These are phyloP conservation scores for Cytidiella melzeri DNA, from an alignment of 768 basidiomycete genomes.

Conservation along the genomic window DNA sequence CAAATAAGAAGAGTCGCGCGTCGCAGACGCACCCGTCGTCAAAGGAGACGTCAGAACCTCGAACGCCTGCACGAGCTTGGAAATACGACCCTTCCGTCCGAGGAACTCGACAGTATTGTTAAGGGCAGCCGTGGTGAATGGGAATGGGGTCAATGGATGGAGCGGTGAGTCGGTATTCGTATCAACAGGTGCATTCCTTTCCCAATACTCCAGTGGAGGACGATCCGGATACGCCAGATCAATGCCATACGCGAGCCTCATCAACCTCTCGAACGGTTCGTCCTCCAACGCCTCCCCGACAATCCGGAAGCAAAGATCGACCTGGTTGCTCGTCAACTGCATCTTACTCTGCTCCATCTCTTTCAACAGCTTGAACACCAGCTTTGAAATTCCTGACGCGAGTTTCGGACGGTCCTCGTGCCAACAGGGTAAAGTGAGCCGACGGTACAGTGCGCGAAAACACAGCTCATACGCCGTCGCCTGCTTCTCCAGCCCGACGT, in stretches of 20 bases:
- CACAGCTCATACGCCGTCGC: constrained; percentile 55
- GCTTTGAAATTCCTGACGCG: constrained; percentile 36
- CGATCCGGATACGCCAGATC: constrained; percentile 73
- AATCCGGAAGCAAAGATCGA: constrained; percentile 65
- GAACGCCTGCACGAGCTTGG: constrained; percentile 68
- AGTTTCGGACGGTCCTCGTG: constrained; percentile 30
- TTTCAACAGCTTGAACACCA: constrained; percentile 44
- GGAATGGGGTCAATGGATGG: constrained; percentile 7
- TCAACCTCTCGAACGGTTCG: constrained; percentile 48
- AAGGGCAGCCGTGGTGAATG: constrained; percentile 52
- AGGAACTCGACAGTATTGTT: constrained; percentile 71
- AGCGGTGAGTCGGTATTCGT: neutral
- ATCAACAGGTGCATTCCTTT: neutral
- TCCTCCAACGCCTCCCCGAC: constrained; percentile 58
- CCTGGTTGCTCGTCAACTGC: constrained; percentile 48
- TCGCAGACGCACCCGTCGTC: constrained; percentile 39
- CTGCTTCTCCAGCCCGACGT: constrained; percentile 38
- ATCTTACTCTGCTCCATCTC: constrained; percentile 50
- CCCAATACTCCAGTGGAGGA: constrained; percentile 43
- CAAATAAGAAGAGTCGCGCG: constrained; percentile 51
- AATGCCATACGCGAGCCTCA: constrained; percentile 69
- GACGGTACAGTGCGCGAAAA: constrained; percentile 66
- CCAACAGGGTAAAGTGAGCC: constrained; percentile 53
- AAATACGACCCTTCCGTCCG: constrained; percentile 51
- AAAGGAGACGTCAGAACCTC: constrained; percentile 74